These are phyloP conservation scores for Phylloporus sp. DNA, from an alignment of 768 basidiomycete species.

Conservation along the genomic window DNA sequence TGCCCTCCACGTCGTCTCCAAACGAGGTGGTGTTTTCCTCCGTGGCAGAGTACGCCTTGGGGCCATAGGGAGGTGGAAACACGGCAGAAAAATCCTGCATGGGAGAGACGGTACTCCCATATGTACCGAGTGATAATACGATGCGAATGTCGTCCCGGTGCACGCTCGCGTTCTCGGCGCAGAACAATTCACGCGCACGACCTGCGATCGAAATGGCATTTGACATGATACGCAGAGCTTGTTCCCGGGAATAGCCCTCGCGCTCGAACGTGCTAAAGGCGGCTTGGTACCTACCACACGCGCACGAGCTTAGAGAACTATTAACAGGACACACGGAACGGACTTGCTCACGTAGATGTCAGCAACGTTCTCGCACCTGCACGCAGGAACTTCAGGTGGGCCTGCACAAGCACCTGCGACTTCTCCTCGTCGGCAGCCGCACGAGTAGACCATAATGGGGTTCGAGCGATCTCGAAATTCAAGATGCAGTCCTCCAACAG, in stretches of 20 bases:
- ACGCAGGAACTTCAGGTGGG: constrained; percentile 57
- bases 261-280: constrained; percentile 48
- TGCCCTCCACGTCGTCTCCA: constrained; percentile 29
- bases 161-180: constrained; percentile 19
- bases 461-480: constrained; percentile 42
- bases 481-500: constrained; percentile 53
- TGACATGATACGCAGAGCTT: constrained; percentile 47
- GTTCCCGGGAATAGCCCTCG: constrained; percentile 42
- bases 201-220: constrained; percentile 48
- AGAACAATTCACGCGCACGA: constrained; percentile 39
- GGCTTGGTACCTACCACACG: constrained; percentile 67
- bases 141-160: constrained; percentile 36
- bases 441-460: constrained; percentile 69
- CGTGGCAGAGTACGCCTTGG: constrained; percentile 37
- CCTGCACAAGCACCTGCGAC: constrained; percentile 39
- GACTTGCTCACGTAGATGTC: constrained; percentile 55
- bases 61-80: constrained; percentile 75
- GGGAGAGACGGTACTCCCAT: constrained; percentile 59
- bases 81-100: constrained; percentile 71
- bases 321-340: not conserved
- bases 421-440: constrained; percentile 50
- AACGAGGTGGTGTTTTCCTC: constrained; percentile 43
- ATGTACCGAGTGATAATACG: constrained; percentile 70
- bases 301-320: not conserved
- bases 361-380: constrained; percentile 64